Evolutionary conservation across 805 yeast species (phyloP).

Genomic region (Ogataea haglerorum): DNA sequence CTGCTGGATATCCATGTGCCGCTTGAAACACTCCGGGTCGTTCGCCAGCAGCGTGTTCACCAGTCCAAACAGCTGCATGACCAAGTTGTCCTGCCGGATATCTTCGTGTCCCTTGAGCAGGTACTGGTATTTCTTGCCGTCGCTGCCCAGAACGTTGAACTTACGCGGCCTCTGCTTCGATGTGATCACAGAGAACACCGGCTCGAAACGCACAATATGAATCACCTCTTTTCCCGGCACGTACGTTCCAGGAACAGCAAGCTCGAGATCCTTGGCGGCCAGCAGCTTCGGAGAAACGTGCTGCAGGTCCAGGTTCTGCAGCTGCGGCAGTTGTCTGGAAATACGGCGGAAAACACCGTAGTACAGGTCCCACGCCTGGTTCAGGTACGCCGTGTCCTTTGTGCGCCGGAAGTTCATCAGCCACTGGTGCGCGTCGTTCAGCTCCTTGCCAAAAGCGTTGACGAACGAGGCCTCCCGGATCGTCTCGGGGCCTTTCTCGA

Average conservation of each 20-base stretch:
- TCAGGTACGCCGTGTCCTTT: slow-evolving; percentile 80
- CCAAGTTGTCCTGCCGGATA: slow-evolving; percentile 94
- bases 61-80: slow-evolving; percentile 95
- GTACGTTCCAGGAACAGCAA: slow-evolving; percentile 94
- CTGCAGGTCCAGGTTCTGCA: slow-evolving; percentile 82
- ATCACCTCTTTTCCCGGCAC: slow-evolving; percentile 78
- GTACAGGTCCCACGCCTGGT: slow-evolving; percentile 97
- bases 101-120: slow-evolving; percentile 94
- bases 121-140: slow-evolving; percentile 86
- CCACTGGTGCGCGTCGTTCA: slow-evolving; percentile 93
- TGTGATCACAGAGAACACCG: slow-evolving; percentile 79
- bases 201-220: slow-evolving; percentile 71
- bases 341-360: slow-evolving; percentile 91
- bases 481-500: slow-evolving; percentile 87
- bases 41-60: slow-evolving; percentile 86
- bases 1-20: slow-evolving; percentile 89
- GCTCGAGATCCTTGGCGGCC: slow-evolving; percentile 70
- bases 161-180: slow-evolving; percentile 96
- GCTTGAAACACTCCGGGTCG: slow-evolving; percentile 93
- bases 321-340: slow-evolving; percentile 81
- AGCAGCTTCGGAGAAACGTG: slow-evolving; percentile 90
- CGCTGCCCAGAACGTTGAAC: slow-evolving; percentile 75
- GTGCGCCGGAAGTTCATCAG: slow-evolving; percentile 79
- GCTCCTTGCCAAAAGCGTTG: slow-evolving; percentile 89
- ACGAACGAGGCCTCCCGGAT: slow-evolving; percentile 89